Base-by-base conservation (phyloP, 2,329 filamentous ascomycete species). In the Amylocarpus encephaloides region DNA sequence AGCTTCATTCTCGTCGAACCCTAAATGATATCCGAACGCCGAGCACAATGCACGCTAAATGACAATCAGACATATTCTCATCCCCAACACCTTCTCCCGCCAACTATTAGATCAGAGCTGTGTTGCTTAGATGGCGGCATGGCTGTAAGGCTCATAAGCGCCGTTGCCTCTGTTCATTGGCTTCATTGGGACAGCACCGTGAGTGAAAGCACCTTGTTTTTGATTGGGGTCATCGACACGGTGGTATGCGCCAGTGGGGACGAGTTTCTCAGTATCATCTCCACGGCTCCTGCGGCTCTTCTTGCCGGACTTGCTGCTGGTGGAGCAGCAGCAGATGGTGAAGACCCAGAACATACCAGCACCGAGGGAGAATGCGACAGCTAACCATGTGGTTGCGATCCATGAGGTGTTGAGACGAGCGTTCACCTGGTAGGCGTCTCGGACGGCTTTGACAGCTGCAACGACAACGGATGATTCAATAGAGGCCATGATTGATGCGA, bases 331-430 rank as follows among this genome's bases (percentile, higher is more conserved):
- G 84, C 92, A 97, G 63, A 86, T 79, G 68, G 83, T 88, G 68
- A 94, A 81, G 64, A 91, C 73, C 92, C 93, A 97, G 84, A 97
- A 96, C 66, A 95, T 71, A 57, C 80, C 81, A 6, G 86, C 85
- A 38, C 69, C 87, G 32, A 93, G 66, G 54, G 85, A 84, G 66
- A 94, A 90, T 26, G 80, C 86, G 35, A 85, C 84, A 39, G 83
- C 84, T 53, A 97, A 74, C 88, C 91, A 96, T 61, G 86, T 80
- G 16, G 82, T 71, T 33, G 77, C 77, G 48, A 93, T 81, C 72
- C 86, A 92, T 52, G 75, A 72, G 29, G 68, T 79, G 71, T 90
- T 86, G 66, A 94, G 71, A 45, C 66, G 69, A 45, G 82, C 80
- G 5, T 78, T 68, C 59, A 92, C 84, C 54, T 85, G 82, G 68